Evolutionary conservation across 768 basidiomycete genomes (phyloP), one percentile per base, ranked within the genome.

Genomic region (Rhodotorula diobovata): DNA sequence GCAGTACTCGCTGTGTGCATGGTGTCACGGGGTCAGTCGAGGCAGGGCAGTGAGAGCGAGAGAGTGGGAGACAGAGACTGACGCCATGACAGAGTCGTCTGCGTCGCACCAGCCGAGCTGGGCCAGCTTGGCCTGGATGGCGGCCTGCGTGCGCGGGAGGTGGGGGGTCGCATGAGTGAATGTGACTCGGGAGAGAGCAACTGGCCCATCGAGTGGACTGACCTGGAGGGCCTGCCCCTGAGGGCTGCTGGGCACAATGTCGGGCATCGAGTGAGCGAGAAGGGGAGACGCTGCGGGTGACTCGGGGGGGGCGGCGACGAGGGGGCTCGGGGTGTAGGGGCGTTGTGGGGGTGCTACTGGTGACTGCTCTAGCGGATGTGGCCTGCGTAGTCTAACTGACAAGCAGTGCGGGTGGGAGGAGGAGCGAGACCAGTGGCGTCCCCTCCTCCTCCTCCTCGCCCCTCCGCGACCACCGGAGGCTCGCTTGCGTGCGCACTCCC

Each of bases 1-100:
- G 63, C 69, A 71, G 67, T 74, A 74, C 63, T 74, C 73, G 35
- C 73, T 74, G 69, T 37, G 32, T 4, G 23, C 12, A 0, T 28
- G 20, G 10, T 20, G 8, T 0, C n/a, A n/a, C n/a, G n/a, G 64
- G 8, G 41, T 67, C 61, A 62, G 45, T n/a, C 2, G 18, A n/a
- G n/a, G n/a, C n/a, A n/a, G n/a, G n/a, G n/a, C n/a, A n/a, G n/a
- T n/a, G n/a, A n/a, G n/a, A n/a, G n/a, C n/a, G n/a, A 18, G 63
- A 20, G 8, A 3, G 25, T 1, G 57, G 16, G 18, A 4, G 34
- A 28, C 14, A 4, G 62, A 56, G 15, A 57, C 66, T 48, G 45
- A 72, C 76, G 72, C 77, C 77, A 78, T 78, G 60, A 76, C 76
- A 10, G 71, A 25, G 61, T 78, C 77, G 34, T 75, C 77, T 54